Evolutionary conservation across 345 rosid genomes (phyloP).

Genomic region (Camelina neglecta): DNA sequence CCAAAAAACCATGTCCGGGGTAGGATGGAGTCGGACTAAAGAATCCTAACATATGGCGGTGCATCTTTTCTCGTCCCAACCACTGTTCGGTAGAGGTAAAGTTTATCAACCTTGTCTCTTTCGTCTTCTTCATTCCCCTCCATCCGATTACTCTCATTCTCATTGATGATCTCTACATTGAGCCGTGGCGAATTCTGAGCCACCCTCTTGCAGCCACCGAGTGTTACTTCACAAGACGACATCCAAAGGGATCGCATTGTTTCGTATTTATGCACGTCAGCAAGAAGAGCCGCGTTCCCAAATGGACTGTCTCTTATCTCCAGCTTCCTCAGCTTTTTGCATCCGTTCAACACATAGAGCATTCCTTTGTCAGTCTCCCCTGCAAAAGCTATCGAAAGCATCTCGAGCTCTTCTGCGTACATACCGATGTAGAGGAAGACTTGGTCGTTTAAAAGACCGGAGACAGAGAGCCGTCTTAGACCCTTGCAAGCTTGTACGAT

Average conservation of each 20-base stretch:
- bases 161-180: conserved; percentile 86
- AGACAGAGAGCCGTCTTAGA: conserved; percentile 69
- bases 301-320: conserved; percentile 93
- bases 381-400: conserved; percentile 95
- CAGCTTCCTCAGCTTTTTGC: conserved; percentile 85
- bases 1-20: too few relatives aligned
- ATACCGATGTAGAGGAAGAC: conserved; percentile 88
- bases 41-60: conserved; percentile 66
- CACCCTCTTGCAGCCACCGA: conserved; percentile 81
- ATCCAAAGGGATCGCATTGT: conserved; percentile 99
- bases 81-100: conserved; percentile 85
- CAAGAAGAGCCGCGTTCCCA: conserved; percentile 79
- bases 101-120: conserved; percentile 63
- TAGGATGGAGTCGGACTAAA: background rate
- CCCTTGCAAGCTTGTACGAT: conserved; percentile 80
- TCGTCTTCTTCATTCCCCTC: conserved; percentile 40
- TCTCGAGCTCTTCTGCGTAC: conserved; percentile 85
- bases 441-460: conserved; percentile 79
- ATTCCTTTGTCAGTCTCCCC: conserved; percentile 88
- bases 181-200: conserved; percentile 75
- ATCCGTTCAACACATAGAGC: conserved; percentile 83
- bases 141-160: conserved; percentile 48
- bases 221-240: conserved; percentile 95
- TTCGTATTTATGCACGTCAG: conserved; percentile 86
- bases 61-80: conserved; percentile 82